Conservation (phyloP, 2,329 filamentous ascomycete genomes). For the Pseudogymnoascus sp. region DNA sequence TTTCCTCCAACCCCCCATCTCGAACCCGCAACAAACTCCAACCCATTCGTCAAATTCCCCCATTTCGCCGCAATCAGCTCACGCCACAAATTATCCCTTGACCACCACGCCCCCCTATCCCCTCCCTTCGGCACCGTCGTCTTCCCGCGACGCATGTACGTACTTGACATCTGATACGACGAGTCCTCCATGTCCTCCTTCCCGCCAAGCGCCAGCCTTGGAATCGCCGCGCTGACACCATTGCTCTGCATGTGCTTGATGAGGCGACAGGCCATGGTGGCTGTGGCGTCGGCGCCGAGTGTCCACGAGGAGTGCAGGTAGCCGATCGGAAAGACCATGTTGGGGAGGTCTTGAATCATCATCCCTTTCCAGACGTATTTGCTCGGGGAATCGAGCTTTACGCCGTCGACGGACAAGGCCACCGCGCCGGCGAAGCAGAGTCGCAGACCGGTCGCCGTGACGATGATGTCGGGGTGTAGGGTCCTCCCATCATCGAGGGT, state of each 20-base stretch:
- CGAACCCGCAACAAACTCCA: not conserved
- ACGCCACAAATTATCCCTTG: not conserved
- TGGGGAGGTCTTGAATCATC: conserved; percentile 56
- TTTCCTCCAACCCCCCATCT: not conserved
- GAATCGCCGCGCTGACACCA: conserved; percentile 35
- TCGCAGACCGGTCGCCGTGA: conserved; percentile 56
- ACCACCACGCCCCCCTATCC: not conserved
- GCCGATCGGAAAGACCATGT: conserved; percentile 48
- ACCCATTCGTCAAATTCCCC: conserved; percentile 2
- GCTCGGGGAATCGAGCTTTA: conserved; percentile 33
- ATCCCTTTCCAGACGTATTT: conserved; percentile 49
- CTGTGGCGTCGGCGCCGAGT: conserved; percentile 47
- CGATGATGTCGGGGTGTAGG: conserved; percentile 50
- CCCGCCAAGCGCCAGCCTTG: conserved; percentile 33
- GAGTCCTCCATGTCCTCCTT: not conserved
- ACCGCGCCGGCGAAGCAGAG: conserved; percentile 47
- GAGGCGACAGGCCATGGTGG: conserved; percentile 40
- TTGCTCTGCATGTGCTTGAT: conserved; percentile 41
- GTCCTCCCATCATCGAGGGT: conserved; percentile 35
- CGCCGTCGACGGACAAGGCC: conserved; percentile 42
- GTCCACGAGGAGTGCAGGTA: conserved; percentile 56
- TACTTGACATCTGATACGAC: not conserved
- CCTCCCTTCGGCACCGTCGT: not conserved
- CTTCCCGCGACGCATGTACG: not conserved
- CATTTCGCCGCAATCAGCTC: not conserved